phyloP scores from a whole-genome alignment of 1,284 basidiomycete genomes.

The Jaminaea rosea region DNA sequence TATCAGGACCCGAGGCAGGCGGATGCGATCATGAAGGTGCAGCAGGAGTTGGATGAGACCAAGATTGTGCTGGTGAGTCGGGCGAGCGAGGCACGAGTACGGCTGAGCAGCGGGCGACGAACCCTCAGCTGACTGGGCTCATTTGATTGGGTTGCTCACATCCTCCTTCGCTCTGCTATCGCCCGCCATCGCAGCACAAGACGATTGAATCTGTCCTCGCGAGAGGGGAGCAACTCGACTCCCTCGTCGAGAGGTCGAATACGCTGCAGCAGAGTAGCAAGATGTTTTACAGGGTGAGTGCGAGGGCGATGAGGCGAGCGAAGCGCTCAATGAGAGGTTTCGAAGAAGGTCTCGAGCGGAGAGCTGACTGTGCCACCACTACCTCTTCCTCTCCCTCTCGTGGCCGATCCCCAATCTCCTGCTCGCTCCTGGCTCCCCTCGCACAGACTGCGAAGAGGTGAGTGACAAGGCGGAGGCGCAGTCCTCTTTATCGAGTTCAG shows the following conservation, averaged over 20 bases:
- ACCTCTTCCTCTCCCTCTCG: too few species aligned
- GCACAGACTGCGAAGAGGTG: constrained; percentile 1
- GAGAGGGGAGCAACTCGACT: constrained; percentile 93
- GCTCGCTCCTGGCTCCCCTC: too few species aligned
- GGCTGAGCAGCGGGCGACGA: too few species aligned
- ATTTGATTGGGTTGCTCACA: not conserved
- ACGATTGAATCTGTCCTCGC: constrained; percentile 96
- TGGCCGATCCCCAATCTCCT: too few species aligned
- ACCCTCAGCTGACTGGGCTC: too few species aligned
- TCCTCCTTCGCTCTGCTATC: not conserved
- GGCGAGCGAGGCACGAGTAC: not conserved
- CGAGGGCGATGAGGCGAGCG: too few species aligned
- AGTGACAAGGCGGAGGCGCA: too few species aligned
- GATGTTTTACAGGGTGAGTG: constrained; percentile 47
- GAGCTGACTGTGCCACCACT: too few species aligned
- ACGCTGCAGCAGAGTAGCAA: constrained; percentile 83
- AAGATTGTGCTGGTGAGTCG: constrained; percentile 65
- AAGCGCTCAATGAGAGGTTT: too few species aligned
- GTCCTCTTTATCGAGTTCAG: too few species aligned
- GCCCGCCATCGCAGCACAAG: constrained; percentile 59
- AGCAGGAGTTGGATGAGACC: constrained; percentile 96
- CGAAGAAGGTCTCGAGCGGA: too few species aligned
- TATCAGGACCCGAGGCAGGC: constrained; percentile 98
- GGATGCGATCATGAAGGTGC: constrained; percentile 96
- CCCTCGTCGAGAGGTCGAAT: constrained; percentile 88